phyloP scores from a whole-genome alignment of 192 early-diverging fungal species.

The Glomus cerebriforme region DNA sequence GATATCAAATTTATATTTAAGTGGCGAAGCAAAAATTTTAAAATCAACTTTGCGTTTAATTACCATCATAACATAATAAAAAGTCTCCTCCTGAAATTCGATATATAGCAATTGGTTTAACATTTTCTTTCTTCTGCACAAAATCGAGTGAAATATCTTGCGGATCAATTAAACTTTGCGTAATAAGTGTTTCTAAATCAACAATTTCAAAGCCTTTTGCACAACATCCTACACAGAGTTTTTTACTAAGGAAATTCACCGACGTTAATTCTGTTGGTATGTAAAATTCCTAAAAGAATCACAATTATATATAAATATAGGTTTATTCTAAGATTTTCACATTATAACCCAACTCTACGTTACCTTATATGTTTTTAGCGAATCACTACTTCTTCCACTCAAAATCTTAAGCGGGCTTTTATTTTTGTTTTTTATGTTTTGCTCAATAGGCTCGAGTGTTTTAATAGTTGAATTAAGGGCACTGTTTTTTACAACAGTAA shows the following conservation, averaged over 20 bases:
- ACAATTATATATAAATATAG: slow-evolving; percentile 45
- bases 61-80: slow-evolving; percentile 91
- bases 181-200: slow-evolving; percentile 79
- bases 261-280: slow-evolving; percentile 88
- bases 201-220: slow-evolving; percentile 93
- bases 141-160: slow-evolving; percentile 77
- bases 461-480: slow-evolving; percentile 44
- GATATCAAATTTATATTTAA: background rate
- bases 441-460: slow-evolving; percentile 47
- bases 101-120: slow-evolving; percentile 84
- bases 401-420: slow-evolving; percentile 40
- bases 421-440: slow-evolving; percentile 41
- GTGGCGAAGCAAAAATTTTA: slow-evolving; percentile 4
- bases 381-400: slow-evolving; percentile 39
- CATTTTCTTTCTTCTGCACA: slow-evolving; percentile 74
- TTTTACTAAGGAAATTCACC: slow-evolving; percentile 82
- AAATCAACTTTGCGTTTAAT: background rate
- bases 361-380: slow-evolving; percentile 63
- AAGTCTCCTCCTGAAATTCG: slow-evolving; percentile 69
- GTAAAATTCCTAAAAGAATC: slow-evolving; percentile 83
- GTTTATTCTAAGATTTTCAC: slow-evolving; percentile 43
- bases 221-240: slow-evolving; percentile 83
- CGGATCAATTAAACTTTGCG: slow-evolving; percentile 86
- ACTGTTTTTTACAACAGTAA: slow-evolving; percentile 43
- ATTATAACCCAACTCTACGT: background rate